Conservation (phyloP, 148 eudicot genomes). For the Beta vulgaris region DNA sequence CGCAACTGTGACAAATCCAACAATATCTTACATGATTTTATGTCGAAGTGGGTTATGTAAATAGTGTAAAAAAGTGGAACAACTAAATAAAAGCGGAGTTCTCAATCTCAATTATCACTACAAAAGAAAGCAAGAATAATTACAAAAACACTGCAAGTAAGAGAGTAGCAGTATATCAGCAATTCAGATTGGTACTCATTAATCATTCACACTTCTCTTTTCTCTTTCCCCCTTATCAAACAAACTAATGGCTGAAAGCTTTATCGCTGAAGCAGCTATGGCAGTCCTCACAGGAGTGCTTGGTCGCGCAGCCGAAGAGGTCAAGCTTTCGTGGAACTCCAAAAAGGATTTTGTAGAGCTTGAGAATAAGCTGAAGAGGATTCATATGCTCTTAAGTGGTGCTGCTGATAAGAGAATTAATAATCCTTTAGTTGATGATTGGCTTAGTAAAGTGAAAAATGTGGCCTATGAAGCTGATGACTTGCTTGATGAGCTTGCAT, state of each 20-base stretch:
- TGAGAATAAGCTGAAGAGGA: background rate
- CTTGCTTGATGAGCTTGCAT: conserved; percentile 18
- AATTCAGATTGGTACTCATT: background rate
- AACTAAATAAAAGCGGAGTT: too few relatives aligned
- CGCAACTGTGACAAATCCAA: too few relatives aligned
- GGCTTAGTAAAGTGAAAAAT: conserved; percentile 12
- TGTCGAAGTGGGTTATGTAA: too few relatives aligned
- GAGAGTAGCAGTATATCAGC: background rate
- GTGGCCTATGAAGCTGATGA: conserved; percentile 17
- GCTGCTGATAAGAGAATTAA: background rate
- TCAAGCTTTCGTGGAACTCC: conserved; percentile 14
- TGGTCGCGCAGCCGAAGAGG: background rate
- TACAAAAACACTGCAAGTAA: background rate
- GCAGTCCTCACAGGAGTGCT: background rate
- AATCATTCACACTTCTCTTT: background rate
- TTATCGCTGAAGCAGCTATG: background rate
- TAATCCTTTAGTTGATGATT: conserved; percentile 1
- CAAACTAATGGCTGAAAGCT: background rate
- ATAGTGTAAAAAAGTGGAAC: too few relatives aligned
- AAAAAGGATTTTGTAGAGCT: background rate
- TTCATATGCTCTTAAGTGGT: conserved; percentile 4
- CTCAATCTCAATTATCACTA: too few relatives aligned
- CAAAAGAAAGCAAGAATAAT: too few relatives aligned
- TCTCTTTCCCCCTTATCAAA: background rate
- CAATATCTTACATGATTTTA: too few relatives aligned